Percentiles rank a stretch among this genome's conserved stretches.
Conservation (phyloP, 805 yeast species). For the Cyberlindnera sargentensis region DNA sequence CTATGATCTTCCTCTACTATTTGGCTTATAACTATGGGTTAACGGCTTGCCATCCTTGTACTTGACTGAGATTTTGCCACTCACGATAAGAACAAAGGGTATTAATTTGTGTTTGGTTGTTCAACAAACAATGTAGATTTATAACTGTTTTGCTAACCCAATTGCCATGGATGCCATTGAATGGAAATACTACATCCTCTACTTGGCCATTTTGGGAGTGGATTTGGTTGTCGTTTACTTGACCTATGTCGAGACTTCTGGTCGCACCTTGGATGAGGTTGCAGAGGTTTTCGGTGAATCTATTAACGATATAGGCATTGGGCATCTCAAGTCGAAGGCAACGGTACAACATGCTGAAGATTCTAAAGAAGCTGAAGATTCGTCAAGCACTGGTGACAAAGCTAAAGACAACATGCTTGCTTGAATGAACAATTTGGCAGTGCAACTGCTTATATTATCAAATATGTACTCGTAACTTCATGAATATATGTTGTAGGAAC, state of each 20-base stretch:
- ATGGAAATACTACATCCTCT: slow-evolving; percentile 32
- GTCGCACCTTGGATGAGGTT: slow-evolving; percentile 33
- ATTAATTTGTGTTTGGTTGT: slow-evolving; percentile 17
- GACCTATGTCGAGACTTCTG: slow-evolving; percentile 32
- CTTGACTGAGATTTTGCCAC: slow-evolving; percentile 35
- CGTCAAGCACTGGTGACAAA: slow-evolving; percentile 8
- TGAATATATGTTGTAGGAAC: too few species aligned
- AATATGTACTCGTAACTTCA: too few species aligned
- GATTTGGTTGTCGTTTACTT: slow-evolving; percentile 26
- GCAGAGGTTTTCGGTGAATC: slow-evolving; percentile 28
- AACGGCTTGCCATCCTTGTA: slow-evolving; percentile 40
- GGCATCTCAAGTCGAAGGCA: slow-evolving; percentile 13
- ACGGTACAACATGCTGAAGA: slow-evolving; percentile 13
- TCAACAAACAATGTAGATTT: slow-evolving; percentile 24
- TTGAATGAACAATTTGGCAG: too few species aligned
- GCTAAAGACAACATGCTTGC: slow-evolving; percentile 3
- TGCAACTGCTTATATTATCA: too few species aligned
- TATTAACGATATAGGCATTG: slow-evolving; percentile 11
- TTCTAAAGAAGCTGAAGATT: not conserved
- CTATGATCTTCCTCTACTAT: slow-evolving; percentile 44
- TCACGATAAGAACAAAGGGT: slow-evolving; percentile 27
- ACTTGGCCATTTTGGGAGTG: slow-evolving; percentile 26
- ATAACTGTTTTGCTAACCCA: slow-evolving; percentile 31
- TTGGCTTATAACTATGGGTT: slow-evolving; percentile 34
- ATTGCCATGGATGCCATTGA: slow-evolving; percentile 31